Base-by-base conservation (phyloP, 2,329 filamentous ascomycete species). In the Magnaporthiopsis rhizophila region DNA sequence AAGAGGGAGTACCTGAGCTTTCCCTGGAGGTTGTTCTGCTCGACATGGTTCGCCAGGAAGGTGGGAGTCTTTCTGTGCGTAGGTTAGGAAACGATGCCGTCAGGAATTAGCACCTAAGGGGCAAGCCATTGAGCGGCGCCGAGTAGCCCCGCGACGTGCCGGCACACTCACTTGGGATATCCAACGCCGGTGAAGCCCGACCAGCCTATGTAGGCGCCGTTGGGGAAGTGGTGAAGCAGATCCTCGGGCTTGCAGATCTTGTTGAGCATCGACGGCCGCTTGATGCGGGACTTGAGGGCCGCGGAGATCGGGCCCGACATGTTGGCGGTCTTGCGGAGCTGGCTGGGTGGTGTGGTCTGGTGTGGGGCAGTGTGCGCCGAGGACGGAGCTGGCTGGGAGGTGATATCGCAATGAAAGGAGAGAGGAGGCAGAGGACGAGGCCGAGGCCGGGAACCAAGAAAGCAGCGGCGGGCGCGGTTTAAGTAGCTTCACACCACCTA, bases 101-200 rank as follows among this genome's bases (percentile, higher is more conserved):
- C 34, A 45, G 59, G 2, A 28, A 12, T 28, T 28, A 6, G 7
- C n/a, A 18, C 34, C 21, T 26, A 8, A 21, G 21, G 45, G 34
- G 12, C 34, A 26, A 21, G 21, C 18, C 18, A 59, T 30, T 21
- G 28, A 32, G 58, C 11, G 58, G 30, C 15, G 45, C 45, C 30
- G 8, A 32, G 30, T 15, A n/a, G 18, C 4, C 32, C 28, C 21
- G 30, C 13, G 30, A 12, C 58, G 3, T 32, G 58, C 26, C 30
- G 24, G 15, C 38, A 26, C n/a, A 79, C 85, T 71, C 79, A 90
- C 89, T 95, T 95, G 68, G 91, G 91, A 78, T 95, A 95, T 66
- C 91, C 91, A 64, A 96, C 91, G 71, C 91, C 92, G 15, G 92
- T 96, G 77, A 96, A 96, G 50, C 92, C 92, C 68, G 88, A 92